phyloP scores from a whole-genome alignment of 495 filamentous ascomycete species.

The Neurospora sp. region DNA sequence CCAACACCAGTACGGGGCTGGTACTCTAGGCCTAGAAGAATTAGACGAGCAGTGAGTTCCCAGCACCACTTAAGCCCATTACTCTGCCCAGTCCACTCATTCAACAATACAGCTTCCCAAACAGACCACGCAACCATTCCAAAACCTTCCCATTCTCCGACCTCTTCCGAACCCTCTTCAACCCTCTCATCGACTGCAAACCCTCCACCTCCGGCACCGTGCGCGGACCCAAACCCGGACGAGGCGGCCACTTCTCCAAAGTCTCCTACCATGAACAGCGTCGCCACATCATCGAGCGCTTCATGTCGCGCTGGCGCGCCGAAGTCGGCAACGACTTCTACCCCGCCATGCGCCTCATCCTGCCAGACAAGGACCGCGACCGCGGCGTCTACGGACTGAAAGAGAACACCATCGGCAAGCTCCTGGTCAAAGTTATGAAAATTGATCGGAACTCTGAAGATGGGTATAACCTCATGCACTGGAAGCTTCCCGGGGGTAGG shows the following conservation, averaged over 20 bases:
- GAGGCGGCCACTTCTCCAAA: constrained; percentile 47
- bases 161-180: constrained; percentile 68
- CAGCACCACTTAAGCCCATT: background rate
- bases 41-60: constrained; percentile 52
- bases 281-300: constrained; percentile 77
- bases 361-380: constrained; percentile 91
- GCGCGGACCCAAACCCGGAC: constrained; percentile 12
- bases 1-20: constrained; percentile 36
- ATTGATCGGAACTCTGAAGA: constrained; percentile 89
- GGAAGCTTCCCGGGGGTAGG: constrained; percentile 66
- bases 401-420: constrained; percentile 78
- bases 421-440: constrained; percentile 84
- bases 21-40: constrained; percentile 36
- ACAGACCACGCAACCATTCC: constrained; percentile 70
- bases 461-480: constrained; percentile 74
- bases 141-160: constrained; percentile 76
- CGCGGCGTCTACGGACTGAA: constrained; percentile 91
- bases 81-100: background rate
- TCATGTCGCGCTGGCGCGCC: constrained; percentile 78
- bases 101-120: constrained; percentile 52
- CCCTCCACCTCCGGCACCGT: constrained; percentile 49
- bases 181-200: constrained; percentile 74
- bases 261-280: constrained; percentile 73
- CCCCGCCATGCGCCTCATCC: constrained; percentile 81
- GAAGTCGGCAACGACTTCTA: constrained; percentile 89